Base-by-base conservation (phyloP, 106 monocot species). In the Dioscorea alata region DNA sequence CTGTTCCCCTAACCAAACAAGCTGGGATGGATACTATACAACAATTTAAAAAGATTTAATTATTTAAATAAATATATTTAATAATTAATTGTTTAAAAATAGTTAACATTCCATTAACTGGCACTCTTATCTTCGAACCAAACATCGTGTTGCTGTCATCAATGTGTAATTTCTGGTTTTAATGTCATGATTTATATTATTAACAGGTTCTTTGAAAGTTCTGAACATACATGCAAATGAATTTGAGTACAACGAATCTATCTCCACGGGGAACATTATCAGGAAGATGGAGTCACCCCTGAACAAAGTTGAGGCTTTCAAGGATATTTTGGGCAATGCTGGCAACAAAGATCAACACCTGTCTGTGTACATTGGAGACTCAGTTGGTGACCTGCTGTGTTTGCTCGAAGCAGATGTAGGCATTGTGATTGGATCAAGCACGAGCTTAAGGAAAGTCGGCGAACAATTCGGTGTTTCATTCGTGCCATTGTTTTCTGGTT, bases 341-440 rank as follows among this genome's bases (percentile, higher is more conserved):
- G 64, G 63, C 48, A 58, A 50, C 12, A 16, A 24, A 7, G 56
- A 20, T 15, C 60, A 63, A 21, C 75, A 78, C n/a, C 25, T 82
- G 28, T 87, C 89, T 49, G 85, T 97, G 8, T 97, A 92, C 64
- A 81, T 97, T 19, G 97, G 97, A 9, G 92, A 97, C 64, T 89
- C 97, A 2, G 83, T 97, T 2, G 92, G 89, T 16, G 92, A 97
- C 60, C 70, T 97, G 63, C 81, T 92, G 2, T 97, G 97, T 73
- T 78, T 97, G 23, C 71, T 92, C n/a, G 78, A 92, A 77, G 89
- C 92, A 8, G 97, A 97, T 72, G 75, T 97, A 28, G 97, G 97
- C 20, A 87, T 97, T 58, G 97, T 97, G 16, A 57, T 97, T 42
- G 97, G 97, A 60, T 84, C 92, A 23, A 92, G 89, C 21, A 18